Evolutionary conservation across 2,329 filamentous ascomycete genomes (phyloP).

Genomic region (Fusarium phyllophilum): DNA sequence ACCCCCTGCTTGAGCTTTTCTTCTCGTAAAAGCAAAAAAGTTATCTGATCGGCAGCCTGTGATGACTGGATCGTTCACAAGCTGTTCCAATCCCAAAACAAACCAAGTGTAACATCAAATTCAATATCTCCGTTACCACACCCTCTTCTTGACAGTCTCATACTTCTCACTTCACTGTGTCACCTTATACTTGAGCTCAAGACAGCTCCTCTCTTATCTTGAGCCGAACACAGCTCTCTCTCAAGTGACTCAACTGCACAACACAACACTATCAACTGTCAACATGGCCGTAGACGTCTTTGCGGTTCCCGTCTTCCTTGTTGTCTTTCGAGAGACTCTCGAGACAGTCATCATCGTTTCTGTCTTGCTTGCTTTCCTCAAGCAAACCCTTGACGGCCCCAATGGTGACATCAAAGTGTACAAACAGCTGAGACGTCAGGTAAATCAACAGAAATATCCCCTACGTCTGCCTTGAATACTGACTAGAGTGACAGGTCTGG

Average conservation of each 20-base stretch:
- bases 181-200: not conserved
- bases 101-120: slow-evolving; percentile 16
- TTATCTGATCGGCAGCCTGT: slow-evolving; percentile 33
- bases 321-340: slow-evolving; percentile 86
- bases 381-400: slow-evolving; percentile 77
- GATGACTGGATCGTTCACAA: not conserved
- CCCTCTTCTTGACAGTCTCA: not conserved
- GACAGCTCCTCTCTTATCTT: not conserved
- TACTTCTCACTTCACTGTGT: not conserved
- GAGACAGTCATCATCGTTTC: slow-evolving; percentile 88
- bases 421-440: slow-evolving; percentile 74
- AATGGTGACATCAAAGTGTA: slow-evolving; percentile 69
- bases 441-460: slow-evolving; percentile 47
- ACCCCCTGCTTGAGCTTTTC: not conserved
- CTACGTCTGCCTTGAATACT: not conserved
- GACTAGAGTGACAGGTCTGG: slow-evolving; percentile 60
- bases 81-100: slow-evolving; percentile 11
- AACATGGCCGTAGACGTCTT: slow-evolving; percentile 75
- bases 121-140: slow-evolving; percentile 3
- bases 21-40: not conserved
- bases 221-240: not conserved
- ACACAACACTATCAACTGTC: not conserved
- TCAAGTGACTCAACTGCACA: not conserved
- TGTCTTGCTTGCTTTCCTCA: slow-evolving; percentile 85
- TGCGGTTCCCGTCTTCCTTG: slow-evolving; percentile 85